Percentiles rank a stretch among this genome's conserved stretches.
Evolutionary conservation across 1,284 basidiomycete genomes (phyloP).

Genomic region (Paramarasmius palmivorus): DNA sequence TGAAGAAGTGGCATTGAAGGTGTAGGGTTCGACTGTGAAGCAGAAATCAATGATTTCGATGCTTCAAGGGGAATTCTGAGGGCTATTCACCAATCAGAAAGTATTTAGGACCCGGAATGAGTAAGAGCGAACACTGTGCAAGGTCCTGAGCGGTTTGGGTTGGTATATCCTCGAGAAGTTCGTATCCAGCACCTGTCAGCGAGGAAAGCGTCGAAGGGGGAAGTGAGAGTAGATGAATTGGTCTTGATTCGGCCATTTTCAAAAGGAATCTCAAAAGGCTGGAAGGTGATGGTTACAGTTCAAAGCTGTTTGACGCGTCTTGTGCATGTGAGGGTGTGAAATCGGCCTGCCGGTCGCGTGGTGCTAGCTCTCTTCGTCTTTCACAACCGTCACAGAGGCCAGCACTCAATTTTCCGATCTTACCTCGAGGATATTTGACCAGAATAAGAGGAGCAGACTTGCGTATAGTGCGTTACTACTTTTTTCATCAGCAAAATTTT

Average conservation of each 20-base stretch:
- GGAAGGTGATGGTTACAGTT: too few species aligned
- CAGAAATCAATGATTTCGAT: conserved; percentile 43
- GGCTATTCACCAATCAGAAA: conserved; percentile 32
- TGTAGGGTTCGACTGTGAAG: conserved; percentile 31
- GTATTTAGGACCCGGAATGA: not conserved
- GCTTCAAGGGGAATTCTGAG: conserved; percentile 44
- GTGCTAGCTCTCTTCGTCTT: too few species aligned
- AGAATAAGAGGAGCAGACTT: too few species aligned
- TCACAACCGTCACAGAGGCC: too few species aligned
- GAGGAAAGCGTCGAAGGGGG: conserved; percentile 39
- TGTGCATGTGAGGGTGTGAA: too few species aligned
- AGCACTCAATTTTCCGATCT: too few species aligned
- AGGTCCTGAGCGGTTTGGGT: conserved; percentile 38
- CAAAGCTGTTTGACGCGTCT: too few species aligned
- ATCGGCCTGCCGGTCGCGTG: too few species aligned
- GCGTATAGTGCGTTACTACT: too few species aligned
- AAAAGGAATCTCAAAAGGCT: too few species aligned
- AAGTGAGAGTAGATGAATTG: conserved; percentile 38
- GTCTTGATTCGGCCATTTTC: conserved; percentile 15
- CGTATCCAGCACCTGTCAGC: conserved; percentile 49
- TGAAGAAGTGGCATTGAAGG: conserved; percentile 47
- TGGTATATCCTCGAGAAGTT: conserved; percentile 42
- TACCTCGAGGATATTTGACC: too few species aligned
- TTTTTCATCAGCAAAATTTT: too few species aligned
- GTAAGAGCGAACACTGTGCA: conserved; percentile 37